phyloP scores from a whole-genome alignment of 306 rosid genomes.

The Vigna hirtella region DNA sequence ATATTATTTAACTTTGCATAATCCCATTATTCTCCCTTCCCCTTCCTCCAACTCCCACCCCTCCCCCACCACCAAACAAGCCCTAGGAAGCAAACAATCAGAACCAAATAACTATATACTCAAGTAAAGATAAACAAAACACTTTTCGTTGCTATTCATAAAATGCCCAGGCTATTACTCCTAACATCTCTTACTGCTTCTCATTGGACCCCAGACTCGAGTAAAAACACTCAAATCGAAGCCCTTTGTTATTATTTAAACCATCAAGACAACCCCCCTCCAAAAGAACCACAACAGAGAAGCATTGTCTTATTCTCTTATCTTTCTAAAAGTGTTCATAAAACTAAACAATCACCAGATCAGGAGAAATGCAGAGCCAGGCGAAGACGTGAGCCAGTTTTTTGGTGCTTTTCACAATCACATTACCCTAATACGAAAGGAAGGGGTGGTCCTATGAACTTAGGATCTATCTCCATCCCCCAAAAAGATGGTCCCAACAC shows the following conservation, averaged over 20 bases:
- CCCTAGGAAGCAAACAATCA: not conserved
- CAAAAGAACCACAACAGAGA: not conserved
- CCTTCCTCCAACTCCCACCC: slow-evolving; percentile 7
- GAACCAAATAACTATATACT: not conserved
- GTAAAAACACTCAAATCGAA: not conserved
- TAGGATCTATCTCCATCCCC: slow-evolving; percentile 24
- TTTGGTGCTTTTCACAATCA: not conserved
- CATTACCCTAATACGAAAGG: slow-evolving; percentile 18
- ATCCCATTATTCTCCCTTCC: not conserved
- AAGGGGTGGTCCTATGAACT: not conserved
- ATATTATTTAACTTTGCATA: not conserved
- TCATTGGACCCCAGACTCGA: not conserved
- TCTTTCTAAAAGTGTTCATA: not conserved
- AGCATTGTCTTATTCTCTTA: slow-evolving; percentile 9
- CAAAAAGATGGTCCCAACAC: not conserved
- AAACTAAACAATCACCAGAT: slow-evolving; percentile 37
- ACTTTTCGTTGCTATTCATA: not conserved
- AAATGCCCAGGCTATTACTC: not conserved
- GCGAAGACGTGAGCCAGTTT: slow-evolving; percentile 25
- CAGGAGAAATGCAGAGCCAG: slow-evolving; percentile 41
- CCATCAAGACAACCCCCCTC: not conserved
- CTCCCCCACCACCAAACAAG: not conserved
- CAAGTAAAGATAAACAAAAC: slow-evolving; percentile 1
- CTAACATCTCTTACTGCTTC: not conserved
- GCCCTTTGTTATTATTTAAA: not conserved